phyloP scores from a whole-genome alignment of 257 asterid species.

The Salvia rosmarinus region DNA sequence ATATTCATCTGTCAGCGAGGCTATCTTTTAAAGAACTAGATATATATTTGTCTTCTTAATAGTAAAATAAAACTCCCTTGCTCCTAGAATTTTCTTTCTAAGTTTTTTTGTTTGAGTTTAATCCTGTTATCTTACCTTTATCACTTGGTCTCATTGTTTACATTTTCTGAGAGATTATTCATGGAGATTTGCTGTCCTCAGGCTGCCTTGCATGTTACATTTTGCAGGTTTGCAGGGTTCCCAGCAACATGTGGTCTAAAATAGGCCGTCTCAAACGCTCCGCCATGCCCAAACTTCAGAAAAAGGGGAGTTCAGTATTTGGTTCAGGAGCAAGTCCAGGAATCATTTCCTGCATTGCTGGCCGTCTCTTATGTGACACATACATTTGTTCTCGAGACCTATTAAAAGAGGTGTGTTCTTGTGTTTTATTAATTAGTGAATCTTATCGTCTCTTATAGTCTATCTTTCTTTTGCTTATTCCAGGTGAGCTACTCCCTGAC shows the following conservation, averaged over 20 bases:
- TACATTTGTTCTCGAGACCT: conserved; percentile 84
- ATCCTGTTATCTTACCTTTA: conserved; percentile 4
- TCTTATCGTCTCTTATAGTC: conserved; percentile 32
- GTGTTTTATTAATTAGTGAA: conserved; percentile 19
- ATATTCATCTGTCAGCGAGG: background rate
- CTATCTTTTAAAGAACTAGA: background rate
- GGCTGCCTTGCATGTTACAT: conserved; percentile 34
- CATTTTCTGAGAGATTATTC: conserved; percentile 12
- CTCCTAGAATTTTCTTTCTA: conserved; percentile 1
- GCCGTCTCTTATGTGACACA: conserved; percentile 97
- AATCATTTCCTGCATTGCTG: conserved; percentile 88
- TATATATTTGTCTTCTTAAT: conserved; percentile 13
- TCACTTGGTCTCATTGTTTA: conserved; percentile 16
- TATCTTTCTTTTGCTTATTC: conserved; percentile 33
- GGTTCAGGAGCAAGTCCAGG: conserved; percentile 97
- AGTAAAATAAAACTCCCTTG: background rate
- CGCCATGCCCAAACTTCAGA: conserved; percentile 83
- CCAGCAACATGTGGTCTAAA: conserved; percentile 89
- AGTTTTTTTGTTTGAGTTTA: background rate
- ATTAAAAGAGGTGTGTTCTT: conserved; percentile 75
- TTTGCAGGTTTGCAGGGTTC: conserved; percentile 75
- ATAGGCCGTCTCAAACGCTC: conserved; percentile 95
- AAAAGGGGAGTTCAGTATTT: conserved; percentile 63
- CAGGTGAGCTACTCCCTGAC: conserved; percentile 98
- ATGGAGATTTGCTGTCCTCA: conserved; percentile 27